Conservation (phyloP, 192 early-diverging fungal species). For the Coemansia sp. region DNA sequence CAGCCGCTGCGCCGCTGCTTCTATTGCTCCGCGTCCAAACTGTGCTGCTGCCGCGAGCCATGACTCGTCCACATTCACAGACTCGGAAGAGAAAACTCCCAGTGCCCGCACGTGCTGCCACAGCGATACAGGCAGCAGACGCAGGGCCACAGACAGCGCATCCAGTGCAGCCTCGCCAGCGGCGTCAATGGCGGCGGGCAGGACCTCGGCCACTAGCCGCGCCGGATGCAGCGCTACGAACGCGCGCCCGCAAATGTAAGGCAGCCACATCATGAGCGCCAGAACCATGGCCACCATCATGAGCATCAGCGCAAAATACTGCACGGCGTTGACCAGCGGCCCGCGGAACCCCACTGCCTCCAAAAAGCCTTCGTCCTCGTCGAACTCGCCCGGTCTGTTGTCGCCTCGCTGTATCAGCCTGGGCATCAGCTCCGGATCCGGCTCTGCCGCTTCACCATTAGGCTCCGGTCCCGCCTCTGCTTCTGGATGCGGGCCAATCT, state of each 20-base stretch:
- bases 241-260: constrained; percentile 50
- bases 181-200: constrained; percentile 46
- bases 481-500: too few relatives aligned
- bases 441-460: too few relatives aligned
- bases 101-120: constrained; percentile 8
- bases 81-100: too few relatives aligned
- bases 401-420: too few relatives aligned
- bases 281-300: constrained; percentile 68
- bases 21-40: too few relatives aligned
- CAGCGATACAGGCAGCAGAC: constrained; percentile 1
- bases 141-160: background rate
- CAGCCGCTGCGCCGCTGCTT: too few relatives aligned
- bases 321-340: constrained; percentile 66
- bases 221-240: constrained; percentile 34
- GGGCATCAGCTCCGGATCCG: too few relatives aligned
- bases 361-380: constrained; percentile 68
- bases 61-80: too few relatives aligned
- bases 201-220: constrained; percentile 60
- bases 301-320: constrained; percentile 76
- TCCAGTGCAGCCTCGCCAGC: constrained; percentile 22
- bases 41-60: background rate
- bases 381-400: constrained; percentile 52
- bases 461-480: too few relatives aligned
- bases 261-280: constrained; percentile 65
- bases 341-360: constrained; percentile 92